Conservation (phyloP, 2,329 filamentous ascomycete genomes). For the Hypomyces perniciosus region DNA sequence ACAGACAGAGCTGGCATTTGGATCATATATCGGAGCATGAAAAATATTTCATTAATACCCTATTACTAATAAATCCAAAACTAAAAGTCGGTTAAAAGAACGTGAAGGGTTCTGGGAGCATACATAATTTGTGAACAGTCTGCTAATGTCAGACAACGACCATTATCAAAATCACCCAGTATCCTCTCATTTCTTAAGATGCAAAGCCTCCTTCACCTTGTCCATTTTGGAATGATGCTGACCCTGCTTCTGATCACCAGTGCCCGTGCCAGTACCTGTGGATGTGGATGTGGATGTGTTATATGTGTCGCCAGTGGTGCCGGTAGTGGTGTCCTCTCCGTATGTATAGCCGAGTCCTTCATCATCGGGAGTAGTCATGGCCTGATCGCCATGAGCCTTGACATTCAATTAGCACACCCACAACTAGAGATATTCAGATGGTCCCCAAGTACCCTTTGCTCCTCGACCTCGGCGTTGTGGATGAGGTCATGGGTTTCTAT, state of each 20-base stretch:
- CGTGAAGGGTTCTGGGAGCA: no score
- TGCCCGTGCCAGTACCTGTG: background rate
- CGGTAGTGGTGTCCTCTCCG: no score
- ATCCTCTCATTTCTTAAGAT: constrained; percentile 10
- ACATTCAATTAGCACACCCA: background rate
- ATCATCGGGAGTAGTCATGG: constrained; percentile 10
- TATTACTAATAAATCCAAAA: no score
- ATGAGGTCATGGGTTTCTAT: constrained; percentile 30
- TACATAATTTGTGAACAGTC: background rate
- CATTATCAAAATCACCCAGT: no score
- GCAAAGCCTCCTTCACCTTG: constrained; percentile 12
- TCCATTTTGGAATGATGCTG: constrained; percentile 9
- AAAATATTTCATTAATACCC: no score
- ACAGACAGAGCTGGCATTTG: no score
- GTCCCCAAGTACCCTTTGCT: constrained; percentile 18
- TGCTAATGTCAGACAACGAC: background rate
- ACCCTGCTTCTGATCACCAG: background rate
- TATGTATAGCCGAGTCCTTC: background rate
- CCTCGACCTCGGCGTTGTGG: constrained; percentile 28
- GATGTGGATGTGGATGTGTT: background rate
- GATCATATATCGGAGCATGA: no score
- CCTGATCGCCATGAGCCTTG: constrained; percentile 9
- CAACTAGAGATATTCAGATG: background rate
- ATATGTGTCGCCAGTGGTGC: background rate
- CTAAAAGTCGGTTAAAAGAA: no score